These are phyloP conservation scores for Pseudocohnilembus persalinus DNA, from an alignment of 169 alveolate species.

Conservation along the genomic window DNA sequence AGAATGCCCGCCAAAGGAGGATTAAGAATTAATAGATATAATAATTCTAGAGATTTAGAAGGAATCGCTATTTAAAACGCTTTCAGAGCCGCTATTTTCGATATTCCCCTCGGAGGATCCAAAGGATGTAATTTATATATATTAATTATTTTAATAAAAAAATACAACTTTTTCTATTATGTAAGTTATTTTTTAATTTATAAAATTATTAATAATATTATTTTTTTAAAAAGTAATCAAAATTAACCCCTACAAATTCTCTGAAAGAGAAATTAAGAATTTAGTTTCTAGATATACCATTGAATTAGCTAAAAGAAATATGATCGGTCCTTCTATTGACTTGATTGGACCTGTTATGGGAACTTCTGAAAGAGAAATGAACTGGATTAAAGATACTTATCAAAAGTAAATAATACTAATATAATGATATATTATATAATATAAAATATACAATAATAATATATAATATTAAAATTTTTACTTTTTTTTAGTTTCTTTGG, in stretches of 20 bases:
- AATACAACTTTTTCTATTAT: too few relatives aligned
- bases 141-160: too few relatives aligned
- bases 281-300: conserved; percentile 48
- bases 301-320: conserved; percentile 51
- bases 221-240: conserved; percentile 12
- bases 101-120: conserved; percentile 51
- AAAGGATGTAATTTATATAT: conserved; percentile 22
- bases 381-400: conserved; percentile 61
- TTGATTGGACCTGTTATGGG: conserved; percentile 58
- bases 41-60: conserved; percentile 22
- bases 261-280: conserved; percentile 45
- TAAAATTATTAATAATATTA: too few relatives aligned
- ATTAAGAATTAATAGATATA: conserved; percentile 11
- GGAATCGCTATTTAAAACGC: conserved; percentile 42
- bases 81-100: conserved; percentile 31
- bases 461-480: too few relatives aligned
- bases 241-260: conserved; percentile 36
- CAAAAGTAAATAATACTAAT: conserved; percentile 13
- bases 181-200: too few relatives aligned
- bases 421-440: neutral
- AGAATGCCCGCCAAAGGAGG: conserved; percentile 60
- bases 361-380: conserved; percentile 45
- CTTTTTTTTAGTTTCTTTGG: conserved; percentile 55
- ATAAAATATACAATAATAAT: too few relatives aligned
- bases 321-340: conserved; percentile 51